Base-by-base conservation (phyloP, 192 early-diverging fungal genomes). In the Entomortierella lignicola region DNA sequence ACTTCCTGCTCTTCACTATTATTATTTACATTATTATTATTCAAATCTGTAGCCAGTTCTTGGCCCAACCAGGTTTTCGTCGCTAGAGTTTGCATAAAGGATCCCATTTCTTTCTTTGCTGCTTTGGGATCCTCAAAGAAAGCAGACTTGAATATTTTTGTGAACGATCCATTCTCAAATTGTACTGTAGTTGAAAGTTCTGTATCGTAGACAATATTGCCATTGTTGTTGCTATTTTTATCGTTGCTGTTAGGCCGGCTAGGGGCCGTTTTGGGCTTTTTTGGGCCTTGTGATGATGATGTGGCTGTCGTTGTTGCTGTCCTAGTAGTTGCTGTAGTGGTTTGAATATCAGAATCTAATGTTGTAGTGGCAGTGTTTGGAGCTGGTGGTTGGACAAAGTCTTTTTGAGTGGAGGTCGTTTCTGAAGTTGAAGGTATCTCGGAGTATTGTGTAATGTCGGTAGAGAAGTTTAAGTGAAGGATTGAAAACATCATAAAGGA, bases 21-120 rank as follows among this genome's bases (percentile, higher is more conserved):
- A 17, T 48, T 15, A 11, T 31, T 23, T 10, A 15, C 52, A 21
- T 47, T 17, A 27, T 55, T 43, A 21, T 55, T 27, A 17, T 53
- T 23, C 1, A 37, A 42, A 5, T 18, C 44, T 11, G 4, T 15
- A 4, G 23, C 20, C 26, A 42, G 34, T n/a, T 37, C 23, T 23
- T 23, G 57, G 25, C 20, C 20, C 67, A 23, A 69, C 71, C 63
- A 60, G 17, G 71, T 54, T 12, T 34, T 47, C 27, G 62, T 54
- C 5, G 42, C 57, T 0, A 72, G 50, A 2, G 71, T 72, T n/a
- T 72, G n/a, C 12, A 72, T 8, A 43, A 72, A 65, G 17, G 71
- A 72, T 2, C 71, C 71, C 50, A 72, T 48, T 29, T 72, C 71
- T 25, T 54, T 57, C 32, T 72, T 72, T 26, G 63, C 63, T 47